Evolutionary conservation across 2,329 filamentous ascomycete genomes (phyloP).

Genomic region (Microsporum audouinii): DNA sequence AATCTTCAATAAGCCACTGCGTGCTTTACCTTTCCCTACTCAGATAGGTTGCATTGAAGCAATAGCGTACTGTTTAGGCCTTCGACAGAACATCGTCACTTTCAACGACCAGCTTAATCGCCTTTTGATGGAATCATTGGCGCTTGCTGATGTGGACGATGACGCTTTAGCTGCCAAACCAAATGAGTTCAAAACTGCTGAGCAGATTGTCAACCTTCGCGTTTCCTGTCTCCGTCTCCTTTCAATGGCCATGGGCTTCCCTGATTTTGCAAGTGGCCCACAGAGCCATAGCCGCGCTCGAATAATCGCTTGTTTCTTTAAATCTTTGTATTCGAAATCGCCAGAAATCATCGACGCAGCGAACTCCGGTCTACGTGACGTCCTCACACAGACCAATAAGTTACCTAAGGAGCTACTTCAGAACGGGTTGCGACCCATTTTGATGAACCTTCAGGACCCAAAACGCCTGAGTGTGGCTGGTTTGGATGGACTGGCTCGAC

Average conservation of each 20-base stretch:
- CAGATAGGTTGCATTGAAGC: constrained; percentile 99
- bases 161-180: constrained; percentile 88
- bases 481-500: constrained; percentile 76
- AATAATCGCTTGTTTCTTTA: constrained; percentile 95
- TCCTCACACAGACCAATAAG: constrained; percentile 79
- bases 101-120: constrained; percentile 89
- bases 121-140: constrained; percentile 83
- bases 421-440: constrained; percentile 83
- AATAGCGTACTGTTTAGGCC: constrained; percentile 83
- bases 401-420: constrained; percentile 91
- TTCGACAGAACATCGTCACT: constrained; percentile 77
- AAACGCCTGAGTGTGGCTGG: constrained; percentile 81
- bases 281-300: constrained; percentile 51
- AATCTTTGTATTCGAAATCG: constrained; percentile 87
- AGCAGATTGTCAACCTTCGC: constrained; percentile 79
- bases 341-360: constrained; percentile 87
- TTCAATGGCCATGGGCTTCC: constrained; percentile 84
- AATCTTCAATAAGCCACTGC: constrained; percentile 88
- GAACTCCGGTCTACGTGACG: constrained; percentile 77
- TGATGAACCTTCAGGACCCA: constrained; percentile 90
- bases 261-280: constrained; percentile 71
- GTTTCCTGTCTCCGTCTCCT: constrained; percentile 89
- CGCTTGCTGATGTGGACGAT: constrained; percentile 86
- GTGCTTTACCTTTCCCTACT: constrained; percentile 82
- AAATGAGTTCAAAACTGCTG: constrained; percentile 86